A percentile compares a stretch with the other conserved stretches of the same genome.
Conservation (phyloP, 306 rosid genomes). For the Pueraria montana region DNA sequence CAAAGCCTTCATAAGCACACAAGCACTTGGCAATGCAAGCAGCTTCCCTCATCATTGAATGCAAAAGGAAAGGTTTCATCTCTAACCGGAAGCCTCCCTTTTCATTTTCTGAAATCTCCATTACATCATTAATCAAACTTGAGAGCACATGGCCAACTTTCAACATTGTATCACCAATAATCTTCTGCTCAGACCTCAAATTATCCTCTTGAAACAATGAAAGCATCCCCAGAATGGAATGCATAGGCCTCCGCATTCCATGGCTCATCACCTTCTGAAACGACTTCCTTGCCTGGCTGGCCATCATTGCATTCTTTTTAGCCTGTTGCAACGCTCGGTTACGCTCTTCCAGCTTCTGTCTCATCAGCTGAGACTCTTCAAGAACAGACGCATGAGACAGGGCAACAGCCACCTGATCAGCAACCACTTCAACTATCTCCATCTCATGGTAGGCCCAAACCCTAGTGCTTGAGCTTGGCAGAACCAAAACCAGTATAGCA, state of each 20-base stretch:
- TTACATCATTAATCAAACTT: slow-evolving; percentile 71
- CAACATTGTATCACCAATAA: slow-evolving; percentile 71
- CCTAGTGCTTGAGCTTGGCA: slow-evolving; percentile 59
- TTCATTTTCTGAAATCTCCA: slow-evolving; percentile 73
- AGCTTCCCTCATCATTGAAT: slow-evolving; percentile 76
- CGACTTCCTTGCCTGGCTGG: slow-evolving; percentile 79
- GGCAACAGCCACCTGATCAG: slow-evolving; percentile 92
- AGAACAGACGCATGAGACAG: slow-evolving; percentile 83
- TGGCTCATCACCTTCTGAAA: slow-evolving; percentile 84
- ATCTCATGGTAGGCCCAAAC: slow-evolving; percentile 68
- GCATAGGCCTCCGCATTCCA: slow-evolving; percentile 85
- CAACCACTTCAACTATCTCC: slow-evolving; percentile 85
- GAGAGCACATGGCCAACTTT: slow-evolving; percentile 75
- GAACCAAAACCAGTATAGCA: slow-evolving; percentile 81
- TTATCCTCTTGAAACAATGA: slow-evolving; percentile 63
- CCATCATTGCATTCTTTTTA: slow-evolving; percentile 76
- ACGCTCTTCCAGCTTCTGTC: slow-evolving; percentile 76
- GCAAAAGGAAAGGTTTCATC: slow-evolving; percentile 70
- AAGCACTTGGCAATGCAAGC: slow-evolving; percentile 79
- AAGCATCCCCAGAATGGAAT: slow-evolving; percentile 74
- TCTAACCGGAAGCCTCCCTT: slow-evolving; percentile 63
- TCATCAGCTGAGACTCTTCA: slow-evolving; percentile 89
- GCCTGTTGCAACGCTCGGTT: slow-evolving; percentile 79
- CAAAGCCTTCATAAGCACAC: slow-evolving; percentile 69
- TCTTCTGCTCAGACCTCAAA: slow-evolving; percentile 62